phyloP scores from a whole-genome alignment of 305 asterid species.

The Fraxinus latifolia region DNA sequence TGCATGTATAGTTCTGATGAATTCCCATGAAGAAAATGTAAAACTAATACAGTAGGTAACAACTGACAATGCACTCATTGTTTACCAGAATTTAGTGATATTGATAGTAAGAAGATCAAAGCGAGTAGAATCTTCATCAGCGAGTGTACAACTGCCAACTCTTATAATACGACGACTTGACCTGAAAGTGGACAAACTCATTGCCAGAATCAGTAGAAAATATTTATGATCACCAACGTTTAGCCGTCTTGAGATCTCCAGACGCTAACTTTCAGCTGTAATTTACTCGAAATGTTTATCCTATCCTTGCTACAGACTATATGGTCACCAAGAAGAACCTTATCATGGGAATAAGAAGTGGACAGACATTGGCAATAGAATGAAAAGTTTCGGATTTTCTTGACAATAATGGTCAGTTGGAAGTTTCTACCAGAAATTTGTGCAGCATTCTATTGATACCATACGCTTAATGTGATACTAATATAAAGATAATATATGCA shows the following conservation, averaged over 20 bases:
- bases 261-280: background rate
- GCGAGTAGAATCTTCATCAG: conserved; percentile 12
- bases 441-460: background rate
- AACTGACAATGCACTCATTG: background rate
- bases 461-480: background rate
- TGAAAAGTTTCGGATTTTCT: background rate
- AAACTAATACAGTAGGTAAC: background rate
- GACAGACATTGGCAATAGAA: background rate
- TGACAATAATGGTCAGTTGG: background rate
- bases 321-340: conserved; percentile 18
- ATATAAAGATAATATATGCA: background rate
- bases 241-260: background rate
- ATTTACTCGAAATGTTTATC: conserved; percentile 32
- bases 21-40: background rate
- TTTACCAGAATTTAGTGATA: conserved; percentile 26
- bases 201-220: background rate
- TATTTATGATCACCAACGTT: background rate
- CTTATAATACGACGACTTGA: background rate
- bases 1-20: background rate
- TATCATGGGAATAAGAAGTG: conserved; percentile 7
- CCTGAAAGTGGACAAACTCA: background rate
- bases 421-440: background rate
- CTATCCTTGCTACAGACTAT: conserved; percentile 21
- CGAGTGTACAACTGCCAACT: background rate
- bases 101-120: conserved; percentile 30